A percentile compares a stretch with the other conserved stretches of the same genome.
phyloP scores from a whole-genome alignment of 768 basidiomycete species.

The Multifurca ochricompacta region DNA sequence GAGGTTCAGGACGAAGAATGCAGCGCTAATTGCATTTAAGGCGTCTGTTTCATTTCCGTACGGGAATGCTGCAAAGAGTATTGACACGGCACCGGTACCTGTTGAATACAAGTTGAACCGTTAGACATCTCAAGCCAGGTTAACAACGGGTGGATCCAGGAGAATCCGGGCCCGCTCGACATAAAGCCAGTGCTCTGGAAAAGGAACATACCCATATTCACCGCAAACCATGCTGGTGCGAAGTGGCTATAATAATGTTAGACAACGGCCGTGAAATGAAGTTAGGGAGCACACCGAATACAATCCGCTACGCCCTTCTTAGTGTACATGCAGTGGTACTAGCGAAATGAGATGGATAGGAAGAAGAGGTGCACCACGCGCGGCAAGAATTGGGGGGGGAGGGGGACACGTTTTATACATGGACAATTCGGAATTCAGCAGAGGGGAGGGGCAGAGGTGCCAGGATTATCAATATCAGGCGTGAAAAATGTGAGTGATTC shows the following conservation, averaged over 20 bases:
- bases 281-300: constrained; percentile 26
- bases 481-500: too few species aligned
- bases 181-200: not conserved
- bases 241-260: constrained; percentile 34
- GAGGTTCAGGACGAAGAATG: constrained; percentile 53
- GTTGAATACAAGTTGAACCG: not conserved
- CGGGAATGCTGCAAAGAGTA: constrained; percentile 50
- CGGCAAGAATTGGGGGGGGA: not conserved
- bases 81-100: constrained; percentile 47
- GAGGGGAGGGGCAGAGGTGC: not conserved
- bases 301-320: constrained; percentile 31
- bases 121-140: not conserved
- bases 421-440: constrained; percentile 9
- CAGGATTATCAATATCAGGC: not conserved
- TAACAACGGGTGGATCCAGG: not conserved
- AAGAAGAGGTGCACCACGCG: not conserved
- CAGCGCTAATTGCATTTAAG: constrained; percentile 37
- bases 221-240: constrained; percentile 48
- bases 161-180: not conserved
- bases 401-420: not conserved
- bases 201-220: constrained; percentile 40
- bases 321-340: not conserved
- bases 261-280: not conserved
- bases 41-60: constrained; percentile 37
- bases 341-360: not conserved